Base-by-base conservation (phyloP, 441 rosid genomes). In the Populus hybrid region DNA sequence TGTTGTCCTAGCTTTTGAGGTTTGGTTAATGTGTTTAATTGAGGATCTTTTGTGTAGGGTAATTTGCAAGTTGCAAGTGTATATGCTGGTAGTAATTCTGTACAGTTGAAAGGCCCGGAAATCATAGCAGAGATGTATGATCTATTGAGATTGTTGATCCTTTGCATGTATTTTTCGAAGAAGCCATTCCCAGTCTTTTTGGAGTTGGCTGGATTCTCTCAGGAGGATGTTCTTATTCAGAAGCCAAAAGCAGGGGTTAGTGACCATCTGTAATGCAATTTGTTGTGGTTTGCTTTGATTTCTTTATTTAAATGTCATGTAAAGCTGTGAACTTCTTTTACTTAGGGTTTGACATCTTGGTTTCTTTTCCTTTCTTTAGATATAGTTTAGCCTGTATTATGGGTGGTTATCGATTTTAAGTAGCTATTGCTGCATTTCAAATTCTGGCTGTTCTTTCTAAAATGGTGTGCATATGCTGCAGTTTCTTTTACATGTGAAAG, bases 211-310 rank as follows among this genome's bases (percentile, higher is more conserved):
- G 96, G 96, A 36, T 93, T 80, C 83, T 83, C 93, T 77, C 77
- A 83, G 50, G 91, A 93, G 18, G 89, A 96, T 83, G 98, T 93
- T 45, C 95, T 93, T 79, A 88, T 96, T 82, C 95, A 96, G 82
- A 89, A 93, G 83, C 98, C 99, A 23, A 96, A 96, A 80, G 99
- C 98, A 9, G 99, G 91, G 91, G 99, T 94, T 82, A 36, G 76
- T 69, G 20, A n/a, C 35, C 18, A 70, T 38, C n/a, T 50, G 20
- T 50, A 50, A 40, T 40, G 45, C 14, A 50, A 4, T 50, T 50
- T 14, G 59, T 50, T 50, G 20, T 16, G 24, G 21, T 31, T n/a
- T 16, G 71, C 36, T 68, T 64, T 28, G 29, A 64, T 64, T 23
- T 23, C 67, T 1, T 64, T 64, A 8, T 68, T 16, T 68, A 50